Evolutionary conservation across 2,329 filamentous ascomycete genomes (phyloP), one percentile per base, ranked within the genome.

Genomic region (Cercospora sp.): DNA sequence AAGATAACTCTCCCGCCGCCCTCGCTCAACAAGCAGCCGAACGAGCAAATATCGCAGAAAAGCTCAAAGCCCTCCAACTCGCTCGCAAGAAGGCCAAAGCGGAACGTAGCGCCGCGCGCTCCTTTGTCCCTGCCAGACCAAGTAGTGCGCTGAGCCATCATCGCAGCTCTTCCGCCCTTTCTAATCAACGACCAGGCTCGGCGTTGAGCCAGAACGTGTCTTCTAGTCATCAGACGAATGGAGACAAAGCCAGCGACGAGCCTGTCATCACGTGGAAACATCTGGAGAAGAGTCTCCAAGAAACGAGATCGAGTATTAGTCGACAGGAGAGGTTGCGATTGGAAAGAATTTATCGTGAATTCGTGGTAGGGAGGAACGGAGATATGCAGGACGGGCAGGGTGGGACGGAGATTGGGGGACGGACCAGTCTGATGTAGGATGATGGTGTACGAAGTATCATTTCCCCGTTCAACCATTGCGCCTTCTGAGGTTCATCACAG

Each of bases 361-460:
- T 99, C 83, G 90, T 97, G 0, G 91, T 92, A 3, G 94, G 93
- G 0, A 86, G 95, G 73, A 97, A 94, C 79, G 95, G 95, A 7
- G 94, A 98, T 83, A 93, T 99, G 92, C 92, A 90, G 68, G 94
- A 91, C 79, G 95, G 95, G 12, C 92, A 98, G 80, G 93, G 91
- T 0, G 91, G 91, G 66, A 96, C 90, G 79, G 95, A 98, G 80
- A 89, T 99, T 81, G 95, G 95, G 7, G 95, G 94, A 13, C 85
- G 95, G 77, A 94, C 91, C 74, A 98, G 93, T 81, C 83, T 99
- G 80, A 98, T 98, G 95, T 97, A 72, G 62, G 45, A 23, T 5
- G 10, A 51, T 13, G 45, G 3, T 51, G 45, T 51, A 12, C 26
- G 10, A 20, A 48, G 10, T 48, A 48, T 48, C 42, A 48, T 48